Percentiles rank a stretch among this genome's conserved stretches.
phyloP scores from a whole-genome alignment of 1,284 basidiomycete species.

The Acaromyces ingoldii region DNA sequence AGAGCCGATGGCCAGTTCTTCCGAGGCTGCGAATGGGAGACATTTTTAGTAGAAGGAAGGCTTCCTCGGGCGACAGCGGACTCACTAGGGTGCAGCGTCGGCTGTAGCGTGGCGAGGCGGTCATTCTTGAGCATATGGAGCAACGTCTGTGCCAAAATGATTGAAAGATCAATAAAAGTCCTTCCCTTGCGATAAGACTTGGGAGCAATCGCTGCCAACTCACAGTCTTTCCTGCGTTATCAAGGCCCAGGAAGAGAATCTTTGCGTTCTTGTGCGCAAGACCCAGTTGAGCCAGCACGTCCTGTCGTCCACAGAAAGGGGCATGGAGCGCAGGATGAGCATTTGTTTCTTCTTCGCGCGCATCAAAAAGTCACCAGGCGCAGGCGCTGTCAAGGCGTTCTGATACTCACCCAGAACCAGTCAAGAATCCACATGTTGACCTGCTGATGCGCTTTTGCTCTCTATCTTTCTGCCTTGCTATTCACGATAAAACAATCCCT shows the following conservation, averaged over 20 bases:
- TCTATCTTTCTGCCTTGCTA: too few species aligned
- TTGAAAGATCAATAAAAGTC: not conserved
- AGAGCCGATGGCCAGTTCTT: slow-evolving; percentile 97
- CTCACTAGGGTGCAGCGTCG: slow-evolving; percentile 96
- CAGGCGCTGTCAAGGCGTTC: not conserved
- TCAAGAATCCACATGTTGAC: slow-evolving; percentile 48
- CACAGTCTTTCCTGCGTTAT: slow-evolving; percentile 99
- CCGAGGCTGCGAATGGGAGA: slow-evolving; percentile 67
- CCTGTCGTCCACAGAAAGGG: too few species aligned
- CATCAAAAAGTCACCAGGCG: too few species aligned
- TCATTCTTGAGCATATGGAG: slow-evolving; percentile 99
- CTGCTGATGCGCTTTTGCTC: too few species aligned
- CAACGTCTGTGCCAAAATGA: slow-evolving; percentile 66
- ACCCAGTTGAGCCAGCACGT: slow-evolving; percentile 57
- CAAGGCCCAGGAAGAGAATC: slow-evolving; percentile 94
- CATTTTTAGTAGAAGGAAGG: not conserved
- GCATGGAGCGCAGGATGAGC: not conserved
- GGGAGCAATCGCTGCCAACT: slow-evolving; percentile 40
- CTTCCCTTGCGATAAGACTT: not conserved
- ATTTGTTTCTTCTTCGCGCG: too few species aligned
- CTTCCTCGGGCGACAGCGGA: slow-evolving; percentile 7
- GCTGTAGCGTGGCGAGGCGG: slow-evolving; percentile 92
- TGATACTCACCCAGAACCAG: slow-evolving; percentile 51
- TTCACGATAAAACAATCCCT: too few species aligned
- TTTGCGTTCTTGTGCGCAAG: slow-evolving; percentile 98